A percentile compares a stretch with the other conserved stretches of the same genome.
These are phyloP conservation scores for Ploettnerulaceae sp. DNA, from an alignment of 2,329 filamentous ascomycete species.

Conservation along the genomic window DNA sequence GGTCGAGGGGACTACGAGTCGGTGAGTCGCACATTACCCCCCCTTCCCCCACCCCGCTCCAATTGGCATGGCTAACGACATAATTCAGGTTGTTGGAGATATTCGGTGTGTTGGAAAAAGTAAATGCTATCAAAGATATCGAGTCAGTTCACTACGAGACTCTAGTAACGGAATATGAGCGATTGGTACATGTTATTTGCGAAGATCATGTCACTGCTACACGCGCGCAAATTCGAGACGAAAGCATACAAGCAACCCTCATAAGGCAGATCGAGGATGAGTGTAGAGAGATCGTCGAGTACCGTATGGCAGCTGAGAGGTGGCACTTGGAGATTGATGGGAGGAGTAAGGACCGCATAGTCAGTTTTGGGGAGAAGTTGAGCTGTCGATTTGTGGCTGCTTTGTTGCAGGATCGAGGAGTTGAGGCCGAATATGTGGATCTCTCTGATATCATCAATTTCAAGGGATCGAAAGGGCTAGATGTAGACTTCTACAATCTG, in stretches of 20 bases:
- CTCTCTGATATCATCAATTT: constrained; percentile 76
- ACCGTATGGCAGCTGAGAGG: constrained; percentile 57
- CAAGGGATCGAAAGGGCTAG: constrained; percentile 52
- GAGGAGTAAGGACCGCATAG: constrained; percentile 77
- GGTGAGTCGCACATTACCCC: constrained; percentile 51
- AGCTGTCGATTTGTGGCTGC: constrained; percentile 89
- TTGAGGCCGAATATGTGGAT: constrained; percentile 86
- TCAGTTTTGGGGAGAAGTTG: constrained; percentile 93
- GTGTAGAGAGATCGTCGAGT: constrained; percentile 76
- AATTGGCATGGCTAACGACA: constrained; percentile 13
- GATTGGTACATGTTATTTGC: constrained; percentile 75
- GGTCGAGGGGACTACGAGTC: constrained; percentile 88
- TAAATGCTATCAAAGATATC: constrained; percentile 49
- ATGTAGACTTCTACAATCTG: constrained; percentile 64
- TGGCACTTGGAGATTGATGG: constrained; percentile 73
- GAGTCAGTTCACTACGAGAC: constrained; percentile 47
- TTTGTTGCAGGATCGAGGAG: constrained; percentile 72
- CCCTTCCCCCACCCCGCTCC: constrained; percentile 4
- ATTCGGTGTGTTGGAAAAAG: constrained; percentile 50
- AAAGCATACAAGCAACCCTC: constrained; percentile 53
- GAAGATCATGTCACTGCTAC: constrained; percentile 75
- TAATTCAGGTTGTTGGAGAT: constrained; percentile 47
- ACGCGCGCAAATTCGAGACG: constrained; percentile 54
- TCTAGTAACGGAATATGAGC: constrained; percentile 60
- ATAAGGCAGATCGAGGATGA: constrained; percentile 67